phyloP scores from a whole-genome alignment of 2,329 filamentous ascomycete genomes.

The Claviceps sorghi region DNA sequence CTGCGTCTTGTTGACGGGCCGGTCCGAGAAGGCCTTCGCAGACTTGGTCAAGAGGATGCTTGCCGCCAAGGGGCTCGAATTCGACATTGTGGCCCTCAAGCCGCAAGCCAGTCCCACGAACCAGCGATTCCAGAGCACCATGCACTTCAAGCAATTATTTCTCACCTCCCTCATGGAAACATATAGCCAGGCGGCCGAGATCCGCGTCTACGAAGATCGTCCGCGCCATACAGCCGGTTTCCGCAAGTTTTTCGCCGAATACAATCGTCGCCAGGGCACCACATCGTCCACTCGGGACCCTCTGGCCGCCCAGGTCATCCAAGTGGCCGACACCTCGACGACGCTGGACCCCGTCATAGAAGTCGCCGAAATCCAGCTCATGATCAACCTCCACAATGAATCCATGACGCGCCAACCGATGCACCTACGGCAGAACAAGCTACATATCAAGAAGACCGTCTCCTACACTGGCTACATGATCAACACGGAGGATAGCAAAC shows the following conservation, averaged over 20 bases:
- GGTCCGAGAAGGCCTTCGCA: constrained; percentile 62
- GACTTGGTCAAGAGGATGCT: constrained; percentile 72
- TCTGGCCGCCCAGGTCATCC: constrained; percentile 67
- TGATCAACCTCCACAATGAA: constrained; percentile 77
- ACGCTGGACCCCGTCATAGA: constrained; percentile 66
- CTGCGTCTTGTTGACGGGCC: constrained; percentile 75
- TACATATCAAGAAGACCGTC: constrained; percentile 72
- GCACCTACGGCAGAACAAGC: constrained; percentile 25
- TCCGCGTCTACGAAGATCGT: constrained; percentile 59
- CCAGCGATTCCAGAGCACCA: constrained; percentile 66
- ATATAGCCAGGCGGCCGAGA: constrained; percentile 68
- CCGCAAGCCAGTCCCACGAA: constrained; percentile 67
- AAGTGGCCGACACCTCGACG: constrained; percentile 63
- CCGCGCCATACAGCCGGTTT: constrained; percentile 63
- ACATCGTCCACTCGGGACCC: constrained; percentile 42
- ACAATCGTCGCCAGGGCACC: constrained; percentile 47
- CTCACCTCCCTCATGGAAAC: constrained; percentile 71
- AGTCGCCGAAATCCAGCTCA: constrained; percentile 69
- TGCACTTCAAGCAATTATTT: constrained; percentile 84
- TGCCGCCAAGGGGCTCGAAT: constrained; percentile 61
- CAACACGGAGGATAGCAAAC: constrained; percentile 52
- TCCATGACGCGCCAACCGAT: constrained; percentile 22
- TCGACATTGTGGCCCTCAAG: constrained; percentile 81
- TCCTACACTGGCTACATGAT: constrained; percentile 92
- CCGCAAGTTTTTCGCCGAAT: constrained; percentile 64